Evolutionary conservation across 2,329 filamentous ascomycete genomes (phyloP), one percentile per base, ranked within the genome.

Genomic region (Alternaria postmessia): DNA sequence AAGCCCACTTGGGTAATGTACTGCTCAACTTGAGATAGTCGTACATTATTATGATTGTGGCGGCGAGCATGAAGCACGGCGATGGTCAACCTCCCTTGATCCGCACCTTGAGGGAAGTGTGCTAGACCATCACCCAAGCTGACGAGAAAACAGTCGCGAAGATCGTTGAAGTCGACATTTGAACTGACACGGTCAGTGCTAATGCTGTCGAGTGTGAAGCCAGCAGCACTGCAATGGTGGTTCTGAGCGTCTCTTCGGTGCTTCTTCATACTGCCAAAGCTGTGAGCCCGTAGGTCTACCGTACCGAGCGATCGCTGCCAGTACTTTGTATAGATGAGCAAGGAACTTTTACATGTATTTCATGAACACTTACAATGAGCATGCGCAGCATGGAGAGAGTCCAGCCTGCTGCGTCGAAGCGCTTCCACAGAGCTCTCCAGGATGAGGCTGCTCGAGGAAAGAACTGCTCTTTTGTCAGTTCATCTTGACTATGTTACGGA

Each of bases 361-460:
- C 5, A 22, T 36, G 3, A 11, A 18, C 3, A 48, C 30, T 36
- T 22, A 48, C 46, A 12, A 48, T 48, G 12, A 48, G 46, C 30
- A 34, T 34, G 30, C 46, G 46, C 2, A 48, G 30, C 46, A 16
- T 48, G 28, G 30, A 14, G 20, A 48, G 46, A 36, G 8, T 48
- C 46, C 46, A 48, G 11, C 46, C 46, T 18, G 30, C 18, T 12
- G 20, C 30, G 7, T 48, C 46, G 12, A 48, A 48, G 7, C 46
- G 46, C 30, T 48, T 48, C 46, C 46, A 48, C 12, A 48, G 20
- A 24, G 46, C 30, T 32, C 46, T 16, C 46, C 46, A 48, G 30
- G 28, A 48, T 48, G 46, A 48, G 12, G 46, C 46, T 24, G 46
- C 46, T 34, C 46, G 46, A 36, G 46, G 46, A 36, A 48, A 48